These are phyloP conservation scores for Picea abies DNA, from an alignment of 83 land plant genomes.

Conservation along the genomic window DNA sequence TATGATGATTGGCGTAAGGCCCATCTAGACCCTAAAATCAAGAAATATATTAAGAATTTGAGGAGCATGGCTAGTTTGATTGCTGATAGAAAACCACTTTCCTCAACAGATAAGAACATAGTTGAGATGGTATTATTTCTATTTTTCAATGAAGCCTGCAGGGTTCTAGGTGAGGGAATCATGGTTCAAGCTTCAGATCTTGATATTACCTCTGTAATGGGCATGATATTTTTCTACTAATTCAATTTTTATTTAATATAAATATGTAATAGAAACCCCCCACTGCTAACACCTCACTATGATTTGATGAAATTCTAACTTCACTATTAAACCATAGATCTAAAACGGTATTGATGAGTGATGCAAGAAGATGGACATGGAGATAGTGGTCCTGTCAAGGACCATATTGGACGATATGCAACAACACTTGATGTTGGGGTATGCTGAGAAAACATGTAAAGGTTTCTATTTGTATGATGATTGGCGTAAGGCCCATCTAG, in stretches of 20 bases:
- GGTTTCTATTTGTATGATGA: constrained; percentile 85
- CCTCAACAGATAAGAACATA: constrained; percentile 79
- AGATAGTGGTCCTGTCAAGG: too few species aligned
- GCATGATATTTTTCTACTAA: too few species aligned
- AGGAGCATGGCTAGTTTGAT: constrained; percentile 52
- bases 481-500: constrained; percentile 68
- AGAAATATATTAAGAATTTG: constrained; percentile 66
- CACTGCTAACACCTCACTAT: too few species aligned
- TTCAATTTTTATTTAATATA: too few species aligned
- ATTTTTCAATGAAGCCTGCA: constrained; percentile 95
- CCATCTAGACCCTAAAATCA: constrained; percentile 71
- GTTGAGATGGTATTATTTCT: constrained; percentile 98
- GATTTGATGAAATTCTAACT: too few species aligned
- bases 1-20: constrained; percentile 77
- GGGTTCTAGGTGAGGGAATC: constrained; percentile 89
- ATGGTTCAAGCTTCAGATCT: constrained; percentile 92
- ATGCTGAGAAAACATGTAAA: constrained; percentile 65
- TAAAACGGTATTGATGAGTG: too few species aligned
- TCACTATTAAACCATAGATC: too few species aligned
- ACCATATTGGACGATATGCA: too few species aligned
- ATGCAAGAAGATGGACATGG: too few species aligned
- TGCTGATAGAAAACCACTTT: constrained; percentile 59
- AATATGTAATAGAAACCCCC: too few species aligned
- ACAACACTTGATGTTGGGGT: too few species aligned
- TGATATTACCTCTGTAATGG: constrained; percentile 87